Evolutionary conservation across 2,329 filamentous ascomycete species (phyloP).

Genomic region (Ceratocystis eucalypticola): DNA sequence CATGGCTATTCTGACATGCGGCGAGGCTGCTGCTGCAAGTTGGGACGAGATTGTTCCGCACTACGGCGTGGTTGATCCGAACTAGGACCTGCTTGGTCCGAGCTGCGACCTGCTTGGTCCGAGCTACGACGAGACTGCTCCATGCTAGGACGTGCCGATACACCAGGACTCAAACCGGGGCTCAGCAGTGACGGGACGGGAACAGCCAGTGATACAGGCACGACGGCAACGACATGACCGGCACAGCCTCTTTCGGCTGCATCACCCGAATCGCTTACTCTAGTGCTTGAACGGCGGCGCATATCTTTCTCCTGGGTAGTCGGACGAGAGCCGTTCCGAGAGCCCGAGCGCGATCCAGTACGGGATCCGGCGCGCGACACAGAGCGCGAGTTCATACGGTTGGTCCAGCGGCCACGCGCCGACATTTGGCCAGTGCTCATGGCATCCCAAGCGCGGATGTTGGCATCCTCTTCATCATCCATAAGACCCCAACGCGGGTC

Average conservation of each 20-base stretch:
- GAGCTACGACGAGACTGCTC: not conserved
- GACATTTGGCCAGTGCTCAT: conserved; percentile 4
- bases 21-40: not conserved
- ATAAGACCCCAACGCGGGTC: conserved; percentile 16
- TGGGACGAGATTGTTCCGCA: not conserved
- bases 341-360: not conserved
- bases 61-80: not conserved
- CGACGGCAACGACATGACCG: not conserved
- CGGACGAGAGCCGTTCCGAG: not conserved
- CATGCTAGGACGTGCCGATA: not conserved
- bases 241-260: not conserved
- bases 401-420: conserved; percentile 11
- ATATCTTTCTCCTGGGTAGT: not conserved
- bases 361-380: conserved; percentile 10
- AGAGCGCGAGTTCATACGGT: conserved; percentile 15
- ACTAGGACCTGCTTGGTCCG: not conserved
- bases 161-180: not conserved
- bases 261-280: not conserved
- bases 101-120: not conserved
- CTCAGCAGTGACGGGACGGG: not conserved
- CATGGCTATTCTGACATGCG: not conserved
- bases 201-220: not conserved
- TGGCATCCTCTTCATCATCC: conserved; percentile 5
- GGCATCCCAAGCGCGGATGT: conserved; percentile 12
- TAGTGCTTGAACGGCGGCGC: not conserved